Percentiles rank a stretch among this genome's conserved stretches.
Evolutionary conservation across 306 rosid species (phyloP).

Genomic region (Fragaria nilgerrensis): DNA sequence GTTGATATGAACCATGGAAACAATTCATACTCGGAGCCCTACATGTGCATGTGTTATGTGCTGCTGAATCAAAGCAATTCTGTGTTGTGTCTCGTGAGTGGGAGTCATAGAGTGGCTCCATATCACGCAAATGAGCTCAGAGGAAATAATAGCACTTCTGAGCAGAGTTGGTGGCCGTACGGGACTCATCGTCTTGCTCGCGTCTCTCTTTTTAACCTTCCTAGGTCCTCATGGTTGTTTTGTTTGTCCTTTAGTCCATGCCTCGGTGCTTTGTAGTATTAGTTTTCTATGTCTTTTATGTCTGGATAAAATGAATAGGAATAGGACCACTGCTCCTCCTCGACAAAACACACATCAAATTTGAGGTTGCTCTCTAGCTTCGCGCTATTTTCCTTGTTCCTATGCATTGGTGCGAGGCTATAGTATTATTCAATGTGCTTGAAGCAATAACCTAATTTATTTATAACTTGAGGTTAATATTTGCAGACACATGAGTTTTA

Average conservation of each 20-base stretch:
- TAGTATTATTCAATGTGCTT: neutral
- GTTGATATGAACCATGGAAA: no score
- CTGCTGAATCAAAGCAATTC: neutral
- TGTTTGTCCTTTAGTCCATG: slow-evolving; percentile 15
- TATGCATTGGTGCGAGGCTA: neutral
- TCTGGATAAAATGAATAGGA: neutral
- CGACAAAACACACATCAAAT: slow-evolving; percentile 11
- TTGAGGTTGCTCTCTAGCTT: slow-evolving; percentile 9
- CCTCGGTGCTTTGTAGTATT: neutral
- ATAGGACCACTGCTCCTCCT: neutral
- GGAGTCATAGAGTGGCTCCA: neutral
- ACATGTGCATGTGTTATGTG: neutral
- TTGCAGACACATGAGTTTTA: neutral
- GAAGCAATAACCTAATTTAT: neutral
- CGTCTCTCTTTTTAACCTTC: neutral
- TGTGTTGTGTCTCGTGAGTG: slow-evolving; percentile 1
- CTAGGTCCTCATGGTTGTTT: neutral
- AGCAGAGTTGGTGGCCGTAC: neutral
- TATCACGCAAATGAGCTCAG: neutral
- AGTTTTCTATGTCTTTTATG: neutral
- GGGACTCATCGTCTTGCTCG: neutral
- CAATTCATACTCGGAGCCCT: neutral
- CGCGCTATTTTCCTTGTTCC: slow-evolving; percentile 6
- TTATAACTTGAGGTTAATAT: no score
- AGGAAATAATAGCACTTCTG: neutral